Base-by-base conservation (phyloP, 805 yeast species). In the Metschnikowia orientalis region DNA sequence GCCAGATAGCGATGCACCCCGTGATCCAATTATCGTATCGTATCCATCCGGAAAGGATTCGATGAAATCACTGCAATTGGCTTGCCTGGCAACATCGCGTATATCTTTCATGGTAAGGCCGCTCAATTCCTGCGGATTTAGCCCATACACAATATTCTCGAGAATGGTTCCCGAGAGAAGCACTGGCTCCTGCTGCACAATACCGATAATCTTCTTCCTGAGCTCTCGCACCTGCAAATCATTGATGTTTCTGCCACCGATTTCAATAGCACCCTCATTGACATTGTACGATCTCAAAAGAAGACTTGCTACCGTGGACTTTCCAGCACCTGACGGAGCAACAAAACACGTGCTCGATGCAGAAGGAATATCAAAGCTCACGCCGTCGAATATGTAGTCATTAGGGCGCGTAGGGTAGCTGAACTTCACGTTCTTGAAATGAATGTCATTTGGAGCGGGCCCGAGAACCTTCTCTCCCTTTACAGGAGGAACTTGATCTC, bases 311-410 rank as follows among this genome's bases (percentile, higher is more conserved):
- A 79, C 65, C 2, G 82, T 77, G 5, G 76, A 67, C 48, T 76
- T 76, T 12, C 82, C 82, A 38, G 78, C 71, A 1, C 82, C 82
- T 2, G 79, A 72, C 1, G 81, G 71, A 2, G 81, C 82, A 5
- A 67, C 72, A 38, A 67, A 58, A 51, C 72, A 41, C 4, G 70
- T 63, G 31, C 63, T 57, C 2, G 70, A 55, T 3, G 59, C 51
- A 5, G 60, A 49, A 10, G 59, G 55, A 12, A 67, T 51, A 22
- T 49, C 54, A 37, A 67, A 67, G 1, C 60, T 47, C 40, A 68
- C 61, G 1, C 57, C 67, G 23, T 61, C 45, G 40, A 67, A 67
- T 9, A 67, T 54, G 13, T 43, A 36, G 28, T 62, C 61, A 11
- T 54, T 48, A 5, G 63, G 61, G 18, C 71, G 50, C 1, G 65